phyloP scores from a whole-genome alignment of 208 protist species.

The Acanthamoeba healyi region DNA sequence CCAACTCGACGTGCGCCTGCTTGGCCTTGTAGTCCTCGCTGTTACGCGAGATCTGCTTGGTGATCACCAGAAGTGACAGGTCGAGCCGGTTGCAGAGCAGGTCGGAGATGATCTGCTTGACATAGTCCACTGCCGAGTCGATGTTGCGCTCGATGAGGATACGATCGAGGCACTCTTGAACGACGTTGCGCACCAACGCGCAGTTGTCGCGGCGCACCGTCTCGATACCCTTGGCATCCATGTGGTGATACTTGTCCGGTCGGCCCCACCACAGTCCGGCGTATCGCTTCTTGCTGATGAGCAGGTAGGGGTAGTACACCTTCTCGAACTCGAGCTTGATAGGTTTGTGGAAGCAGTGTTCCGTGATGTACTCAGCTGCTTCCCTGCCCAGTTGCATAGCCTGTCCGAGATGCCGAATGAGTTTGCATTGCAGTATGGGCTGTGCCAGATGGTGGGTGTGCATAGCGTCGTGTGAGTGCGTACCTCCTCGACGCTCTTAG shows the following conservation, averaged over 20 bases:
- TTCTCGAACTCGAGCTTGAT: constrained; percentile 93
- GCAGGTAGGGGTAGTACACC: constrained; percentile 91
- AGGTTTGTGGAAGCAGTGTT: constrained; percentile 85
- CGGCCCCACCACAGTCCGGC: constrained; percentile 90
- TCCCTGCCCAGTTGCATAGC: constrained; percentile 91
- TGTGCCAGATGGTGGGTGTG: no score
- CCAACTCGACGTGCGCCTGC: constrained; percentile 95
- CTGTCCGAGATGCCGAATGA: no score
- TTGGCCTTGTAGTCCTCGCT: constrained; percentile 96
- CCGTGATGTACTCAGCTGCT: constrained; percentile 94
- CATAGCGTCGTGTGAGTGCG: no score
- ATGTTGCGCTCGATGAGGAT: constrained; percentile 92
- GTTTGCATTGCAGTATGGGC: no score
- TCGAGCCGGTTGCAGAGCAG: constrained; percentile 97
- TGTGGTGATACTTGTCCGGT: constrained; percentile 73
- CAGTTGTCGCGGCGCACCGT: constrained; percentile 92
- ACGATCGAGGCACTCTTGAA: constrained; percentile 84
- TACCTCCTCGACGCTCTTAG: constrained; percentile 81
- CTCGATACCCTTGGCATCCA: constrained; percentile 92
- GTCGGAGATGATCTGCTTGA: constrained; percentile 94
- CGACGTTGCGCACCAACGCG: constrained; percentile 84
- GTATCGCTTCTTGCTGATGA: constrained; percentile 93
- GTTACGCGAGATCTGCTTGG: constrained; percentile 96
- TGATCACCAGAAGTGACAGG: constrained; percentile 96
- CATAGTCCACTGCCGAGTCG: constrained; percentile 87